phyloP scores from a whole-genome alignment of 2,329 filamentous ascomycete genomes.

The Pezizomycotina sp. region DNA sequence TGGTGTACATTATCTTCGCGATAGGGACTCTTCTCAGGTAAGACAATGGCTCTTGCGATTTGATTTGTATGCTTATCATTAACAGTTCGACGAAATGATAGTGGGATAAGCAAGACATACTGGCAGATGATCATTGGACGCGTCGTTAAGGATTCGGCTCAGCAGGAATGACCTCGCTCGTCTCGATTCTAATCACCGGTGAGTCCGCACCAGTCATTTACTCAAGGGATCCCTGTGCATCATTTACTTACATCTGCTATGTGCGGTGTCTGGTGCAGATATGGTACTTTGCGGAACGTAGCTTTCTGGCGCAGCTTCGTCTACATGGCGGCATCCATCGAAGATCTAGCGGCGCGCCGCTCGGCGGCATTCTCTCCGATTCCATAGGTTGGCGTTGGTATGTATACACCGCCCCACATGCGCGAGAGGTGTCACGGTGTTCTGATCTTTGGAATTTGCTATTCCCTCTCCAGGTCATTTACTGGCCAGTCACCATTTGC shows the following conservation, averaged over 20 bases:
- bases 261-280: no score
- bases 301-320: conserved; percentile 40
- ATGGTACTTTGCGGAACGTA: conserved; percentile 37
- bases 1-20: conserved; percentile 37
- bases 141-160: conserved; percentile 38
- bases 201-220: conserved; percentile 1
- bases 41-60: conserved; percentile 23
- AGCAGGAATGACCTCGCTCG: conserved; percentile 37
- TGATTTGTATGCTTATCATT: neutral
- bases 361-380: conserved; percentile 46
- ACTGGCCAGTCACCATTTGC: conserved; percentile 38
- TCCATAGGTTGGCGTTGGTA: conserved; percentile 50
- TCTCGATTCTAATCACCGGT: conserved; percentile 39
- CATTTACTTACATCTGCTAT: no score
- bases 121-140: conserved; percentile 37
- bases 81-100: conserved; percentile 19
- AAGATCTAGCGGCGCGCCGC: conserved; percentile 38
- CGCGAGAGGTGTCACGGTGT: neutral
- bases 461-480: conserved; percentile 35
- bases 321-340: conserved; percentile 38
- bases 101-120: conserved; percentile 35
- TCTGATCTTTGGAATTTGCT: neutral
- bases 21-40: conserved; percentile 32
- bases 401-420: conserved; percentile 14
- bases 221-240: conserved; percentile 27